Percentiles rank a stretch among this genome's conserved stretches.
These are phyloP conservation scores for Globisporangium takayamanum DNA, from an alignment of 352 stramenopile genomes.

Conservation along the genomic window DNA sequence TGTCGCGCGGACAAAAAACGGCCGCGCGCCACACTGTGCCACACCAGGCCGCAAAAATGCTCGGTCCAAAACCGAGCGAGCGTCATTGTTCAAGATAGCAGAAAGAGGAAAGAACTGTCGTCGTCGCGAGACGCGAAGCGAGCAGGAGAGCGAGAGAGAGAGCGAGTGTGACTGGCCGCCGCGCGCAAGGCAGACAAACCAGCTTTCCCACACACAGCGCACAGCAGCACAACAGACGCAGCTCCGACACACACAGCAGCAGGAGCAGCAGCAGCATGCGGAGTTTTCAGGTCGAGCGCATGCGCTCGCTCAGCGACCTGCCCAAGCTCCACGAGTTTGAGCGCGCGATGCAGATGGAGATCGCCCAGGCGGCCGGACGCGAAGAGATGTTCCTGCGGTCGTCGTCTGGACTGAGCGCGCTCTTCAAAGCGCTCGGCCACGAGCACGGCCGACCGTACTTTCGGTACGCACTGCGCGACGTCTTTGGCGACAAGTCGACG, in stretches of 20 bases:
- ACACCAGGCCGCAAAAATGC: too few relatives aligned
- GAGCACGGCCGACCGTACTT: constrained; percentile 73
- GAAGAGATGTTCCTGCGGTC: constrained; percentile 79
- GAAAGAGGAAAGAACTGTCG: neutral
- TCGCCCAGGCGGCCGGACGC: constrained; percentile 44
- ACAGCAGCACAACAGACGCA: neutral
- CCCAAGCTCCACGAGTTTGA: constrained; percentile 61
- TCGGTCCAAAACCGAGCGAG: too few relatives aligned
- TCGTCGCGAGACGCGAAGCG: neutral
- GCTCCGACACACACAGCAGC: neutral
- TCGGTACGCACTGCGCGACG: constrained; percentile 67
- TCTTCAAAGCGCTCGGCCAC: constrained; percentile 68
- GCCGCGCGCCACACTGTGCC: too few relatives aligned
- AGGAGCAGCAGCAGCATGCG: constrained; percentile 2
- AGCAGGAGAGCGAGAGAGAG: neutral
- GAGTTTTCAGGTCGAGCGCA: constrained; percentile 13
- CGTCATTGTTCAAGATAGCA: too few relatives aligned
- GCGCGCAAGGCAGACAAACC: too few relatives aligned
- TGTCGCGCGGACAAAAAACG: neutral
- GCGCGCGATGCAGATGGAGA: constrained; percentile 58
- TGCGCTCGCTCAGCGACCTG: constrained; percentile 30
- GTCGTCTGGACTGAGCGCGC: constrained; percentile 57
- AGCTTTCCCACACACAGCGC: neutral
- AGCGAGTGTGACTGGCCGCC: neutral
- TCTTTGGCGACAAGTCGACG: constrained; percentile 59